Base-by-base conservation (phyloP, 108 stramenopile genomes). In the Conticribra weissflogii region DNA sequence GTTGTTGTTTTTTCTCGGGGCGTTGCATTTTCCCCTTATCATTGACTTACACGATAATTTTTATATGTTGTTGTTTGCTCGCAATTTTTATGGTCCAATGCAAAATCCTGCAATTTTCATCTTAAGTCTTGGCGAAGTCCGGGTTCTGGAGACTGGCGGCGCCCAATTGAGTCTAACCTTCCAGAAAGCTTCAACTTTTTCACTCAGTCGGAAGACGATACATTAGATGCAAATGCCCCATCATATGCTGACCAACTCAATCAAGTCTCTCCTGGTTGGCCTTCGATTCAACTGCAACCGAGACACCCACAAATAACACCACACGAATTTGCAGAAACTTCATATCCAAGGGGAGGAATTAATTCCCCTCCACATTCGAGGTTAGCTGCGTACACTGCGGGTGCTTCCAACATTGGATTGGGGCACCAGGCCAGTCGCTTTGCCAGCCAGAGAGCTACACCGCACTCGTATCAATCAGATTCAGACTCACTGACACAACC, bases 391-490 rank as follows among this genome's bases (percentile, higher is more conserved):
- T 70, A 70, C 33, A 70, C 58, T 14, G 5, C 34, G 4, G 12
- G 33, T 12, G 17, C 59, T 7, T 7, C 4, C 0, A 21, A n/a
- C n/a, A n/a, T 41, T 41, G 36, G 36, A 9, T 12, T 12, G 12
- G 36, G 36, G 5, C 8, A 41, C 36, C 36, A 9, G 5, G 8
- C 36, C 36, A 12, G 12, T 41, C 36, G 12, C 5, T 12, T 9
- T 41, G 36, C 63, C 28, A 47, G 47, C 47, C 47, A 63, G 18
- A 30, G 62, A 63, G 19, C 63, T 25, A 45, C 3, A 12, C 47
- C 63, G 5, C 63, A 63, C 47, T 63, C 63, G 28, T 63, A 63
- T 36, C 63, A 32, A 48, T 32, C 49, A 31, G 45, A 41, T 41
- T 12, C 12, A 12, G 8, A 41, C 36, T 12, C 5, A 12, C 12